These are phyloP conservation scores for Thelonectria discophora DNA, from an alignment of 2,329 filamentous ascomycete species.

Conservation along the genomic window DNA sequence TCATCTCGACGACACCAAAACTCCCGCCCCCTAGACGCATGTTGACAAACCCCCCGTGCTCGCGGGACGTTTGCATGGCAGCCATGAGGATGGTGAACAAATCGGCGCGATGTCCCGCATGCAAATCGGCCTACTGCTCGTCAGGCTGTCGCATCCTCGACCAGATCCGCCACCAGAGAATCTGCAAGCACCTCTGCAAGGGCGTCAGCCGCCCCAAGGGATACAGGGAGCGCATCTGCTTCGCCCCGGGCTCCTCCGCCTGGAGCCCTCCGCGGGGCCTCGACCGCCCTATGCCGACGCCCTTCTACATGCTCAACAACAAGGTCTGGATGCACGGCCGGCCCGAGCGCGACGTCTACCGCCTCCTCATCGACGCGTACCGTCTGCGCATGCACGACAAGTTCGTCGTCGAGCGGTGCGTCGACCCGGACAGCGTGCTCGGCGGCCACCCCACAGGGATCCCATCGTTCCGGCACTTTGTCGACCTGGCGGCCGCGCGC, in stretches of 20 bases:
- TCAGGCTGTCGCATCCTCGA: background rate
- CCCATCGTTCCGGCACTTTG: constrained; percentile 46
- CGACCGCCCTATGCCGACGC: constrained; percentile 36
- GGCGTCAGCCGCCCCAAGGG: background rate
- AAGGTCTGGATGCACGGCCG: constrained; percentile 51
- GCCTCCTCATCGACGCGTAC: constrained; percentile 54
- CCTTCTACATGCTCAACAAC: constrained; percentile 47
- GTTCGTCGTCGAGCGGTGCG: constrained; percentile 24
- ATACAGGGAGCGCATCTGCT: background rate
- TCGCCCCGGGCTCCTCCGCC: background rate
- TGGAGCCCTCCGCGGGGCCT: constrained; percentile 33
- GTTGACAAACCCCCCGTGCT: background rate
- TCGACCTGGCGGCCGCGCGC: constrained; percentile 28
- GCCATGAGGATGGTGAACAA: background rate
- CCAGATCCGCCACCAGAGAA: background rate
- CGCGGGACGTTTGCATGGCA: background rate
- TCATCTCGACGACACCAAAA: background rate
- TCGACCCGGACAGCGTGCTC: constrained; percentile 38
- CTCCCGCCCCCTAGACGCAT: background rate
- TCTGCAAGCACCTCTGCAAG: constrained; percentile 2
- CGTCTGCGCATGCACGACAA: constrained; percentile 51
- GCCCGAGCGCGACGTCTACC: constrained; percentile 51
- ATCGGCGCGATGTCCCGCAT: background rate
- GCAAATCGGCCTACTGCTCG: constrained; percentile 12
- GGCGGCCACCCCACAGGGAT: constrained; percentile 27